Evolutionary conservation across 2,329 filamentous ascomycete genomes (phyloP).

Genomic region (Ophiognomonia clavigignenti-juglandacearum): DNA sequence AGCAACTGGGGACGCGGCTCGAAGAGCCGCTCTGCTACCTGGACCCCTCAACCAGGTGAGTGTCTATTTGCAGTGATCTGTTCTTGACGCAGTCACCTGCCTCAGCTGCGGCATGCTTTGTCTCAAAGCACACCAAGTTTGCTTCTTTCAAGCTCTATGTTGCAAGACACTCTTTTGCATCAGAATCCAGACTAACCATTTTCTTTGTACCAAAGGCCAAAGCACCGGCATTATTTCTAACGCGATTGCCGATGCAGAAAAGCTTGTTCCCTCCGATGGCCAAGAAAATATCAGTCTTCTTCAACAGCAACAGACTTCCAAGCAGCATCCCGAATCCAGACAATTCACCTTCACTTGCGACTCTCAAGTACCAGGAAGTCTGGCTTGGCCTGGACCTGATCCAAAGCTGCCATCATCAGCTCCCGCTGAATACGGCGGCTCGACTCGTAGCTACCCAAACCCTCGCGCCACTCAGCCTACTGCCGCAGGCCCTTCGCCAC

Average conservation of each 20-base stretch:
- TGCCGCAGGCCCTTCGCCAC: not conserved
- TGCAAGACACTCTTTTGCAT: slow-evolving; percentile 1
- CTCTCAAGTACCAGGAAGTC: slow-evolving; percentile 76
- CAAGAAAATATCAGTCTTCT: slow-evolving; percentile 77
- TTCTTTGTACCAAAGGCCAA: slow-evolving; percentile 34
- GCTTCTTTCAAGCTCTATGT: not conserved
- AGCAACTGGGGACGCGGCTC: slow-evolving; percentile 47
- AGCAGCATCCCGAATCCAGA: slow-evolving; percentile 64
- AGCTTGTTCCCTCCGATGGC: slow-evolving; percentile 56
- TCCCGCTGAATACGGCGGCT: slow-evolving; percentile 16
- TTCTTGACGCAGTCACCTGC: not conserved
- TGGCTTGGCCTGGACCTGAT: slow-evolving; percentile 65
- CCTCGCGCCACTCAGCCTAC: slow-evolving; percentile 5
- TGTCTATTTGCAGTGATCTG: slow-evolving; percentile 13
- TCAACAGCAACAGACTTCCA: slow-evolving; percentile 51
- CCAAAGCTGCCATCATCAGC: slow-evolving; percentile 17
- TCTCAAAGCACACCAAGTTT: not conserved
- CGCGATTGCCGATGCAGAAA: slow-evolving; percentile 85
- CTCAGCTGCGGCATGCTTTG: not conserved
- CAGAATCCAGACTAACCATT: slow-evolving; percentile 19
- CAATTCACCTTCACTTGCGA: slow-evolving; percentile 98
- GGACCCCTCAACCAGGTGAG: slow-evolving; percentile 43
- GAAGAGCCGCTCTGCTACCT: slow-evolving; percentile 40
- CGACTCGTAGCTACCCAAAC: slow-evolving; percentile 16
- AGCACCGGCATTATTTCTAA: slow-evolving; percentile 77